Evolutionary conservation across 2,329 filamentous ascomycete species (phyloP).

Genomic region (Colletotrichum orchidophilum): DNA sequence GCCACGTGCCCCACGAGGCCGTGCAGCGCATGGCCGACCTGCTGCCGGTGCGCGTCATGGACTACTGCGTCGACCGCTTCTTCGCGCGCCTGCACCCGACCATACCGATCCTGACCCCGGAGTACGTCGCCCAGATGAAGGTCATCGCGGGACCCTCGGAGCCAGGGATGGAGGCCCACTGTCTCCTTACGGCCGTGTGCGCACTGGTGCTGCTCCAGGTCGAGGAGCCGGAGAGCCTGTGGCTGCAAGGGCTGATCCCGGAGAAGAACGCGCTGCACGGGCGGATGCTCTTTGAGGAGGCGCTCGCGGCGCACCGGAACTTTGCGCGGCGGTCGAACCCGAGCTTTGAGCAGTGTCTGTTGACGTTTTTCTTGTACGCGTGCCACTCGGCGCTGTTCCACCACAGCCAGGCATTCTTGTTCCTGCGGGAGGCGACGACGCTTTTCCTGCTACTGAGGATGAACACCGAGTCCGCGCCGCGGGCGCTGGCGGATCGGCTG

Average conservation of each 20-base stretch:
- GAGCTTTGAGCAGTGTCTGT: constrained; percentile 49
- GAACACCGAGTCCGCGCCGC: constrained; percentile 38
- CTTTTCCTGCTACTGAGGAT: constrained; percentile 47
- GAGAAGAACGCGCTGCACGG: constrained; percentile 51
- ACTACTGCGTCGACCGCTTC: constrained; percentile 51
- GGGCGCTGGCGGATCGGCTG: constrained; percentile 45
- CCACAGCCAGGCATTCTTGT: constrained; percentile 54
- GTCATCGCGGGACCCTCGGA: constrained; percentile 37
- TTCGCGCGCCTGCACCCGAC: constrained; percentile 51
- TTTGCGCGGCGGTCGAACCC: constrained; percentile 46
- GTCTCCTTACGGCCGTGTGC: constrained; percentile 49
- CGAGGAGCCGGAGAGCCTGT: constrained; percentile 46
- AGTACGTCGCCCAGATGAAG: constrained; percentile 46
- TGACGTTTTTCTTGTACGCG: constrained; percentile 56
- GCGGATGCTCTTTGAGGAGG: constrained; percentile 48
- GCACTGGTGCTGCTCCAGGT: constrained; percentile 53
- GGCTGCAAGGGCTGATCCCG: constrained; percentile 43
- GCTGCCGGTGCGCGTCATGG: constrained; percentile 45
- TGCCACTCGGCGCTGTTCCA: constrained; percentile 53
- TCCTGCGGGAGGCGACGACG: constrained; percentile 54
- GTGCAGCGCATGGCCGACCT: constrained; percentile 45
- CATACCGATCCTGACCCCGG: constrained; percentile 52
- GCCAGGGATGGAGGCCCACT: constrained; percentile 45
- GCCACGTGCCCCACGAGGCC: constrained; percentile 37
- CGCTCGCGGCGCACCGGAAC: constrained; percentile 45